Base-by-base conservation (phyloP, 805 yeast species). In the Candida odintsovae region DNA sequence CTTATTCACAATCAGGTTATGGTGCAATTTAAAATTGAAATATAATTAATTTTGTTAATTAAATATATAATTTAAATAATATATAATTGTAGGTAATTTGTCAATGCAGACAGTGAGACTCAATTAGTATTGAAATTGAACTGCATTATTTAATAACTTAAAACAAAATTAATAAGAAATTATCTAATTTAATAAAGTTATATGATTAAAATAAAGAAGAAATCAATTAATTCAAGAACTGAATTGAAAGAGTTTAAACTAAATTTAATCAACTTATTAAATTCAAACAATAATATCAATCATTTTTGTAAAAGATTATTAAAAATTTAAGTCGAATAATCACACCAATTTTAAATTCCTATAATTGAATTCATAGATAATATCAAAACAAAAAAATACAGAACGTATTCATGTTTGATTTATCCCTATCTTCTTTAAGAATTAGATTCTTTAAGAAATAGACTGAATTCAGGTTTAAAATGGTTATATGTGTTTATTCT, bases 1-100 rank as follows among this genome's bases (percentile, higher is more conserved):
- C 60, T 9, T 38, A 50, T 31, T 46, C 55, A 3, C 47, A 45
- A 35, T 55, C 53, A 20, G 57, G 55, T 36, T 62, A 61, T 43
- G 66, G 66, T 19, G 22, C 39, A n/a, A 36, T 36, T 20, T 20
- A 20, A 13, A 7, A 4, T 6, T 15, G 33, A 28, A 28, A 15
- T 28, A 15, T 11, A 12, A n/a, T n/a, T n/a, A n/a, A n/a, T n/a
- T n/a, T n/a, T n/a, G n/a, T n/a, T n/a, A n/a, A n/a, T n/a, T n/a
- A n/a, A n/a, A n/a, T 28, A 28, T 13, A 28, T 28, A 28, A 28
- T 28, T n/a, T 28, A 28, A 35, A 35, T 16, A 35, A 35, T 18
- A 16, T 19, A 21, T 35, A 16, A 22, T 13, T 33, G 36, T 33
- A 33, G 36, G 36, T 2, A 7, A 16, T 8, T 33, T 3, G 36